phyloP scores from a whole-genome alignment of 495 filamentous ascomycete genomes.

The Mytilinidion resinicola region DNA sequence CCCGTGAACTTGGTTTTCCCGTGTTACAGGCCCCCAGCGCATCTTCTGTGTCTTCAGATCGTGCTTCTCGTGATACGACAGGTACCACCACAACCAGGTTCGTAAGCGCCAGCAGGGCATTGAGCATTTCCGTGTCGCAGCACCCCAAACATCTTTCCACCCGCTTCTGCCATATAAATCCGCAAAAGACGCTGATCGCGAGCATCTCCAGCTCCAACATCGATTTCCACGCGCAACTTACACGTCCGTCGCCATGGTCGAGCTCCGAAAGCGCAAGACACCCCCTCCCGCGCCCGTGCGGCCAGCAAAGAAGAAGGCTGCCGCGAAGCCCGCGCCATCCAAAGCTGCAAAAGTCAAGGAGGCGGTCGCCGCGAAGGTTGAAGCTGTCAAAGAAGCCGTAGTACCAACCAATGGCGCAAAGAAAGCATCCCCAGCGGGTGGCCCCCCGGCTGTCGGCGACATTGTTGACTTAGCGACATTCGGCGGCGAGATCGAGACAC shows the following conservation, averaged over 20 bases:
- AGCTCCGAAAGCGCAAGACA: slow-evolving; percentile 39
- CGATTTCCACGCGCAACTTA: neutral
- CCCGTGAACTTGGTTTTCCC: too few species aligned
- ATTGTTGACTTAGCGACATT: slow-evolving; percentile 63
- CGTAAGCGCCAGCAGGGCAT: slow-evolving; percentile 4
- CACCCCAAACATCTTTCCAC: neutral
- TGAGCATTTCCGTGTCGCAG: neutral
- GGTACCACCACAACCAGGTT: slow-evolving; percentile 2
- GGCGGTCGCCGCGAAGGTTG: slow-evolving; percentile 12
- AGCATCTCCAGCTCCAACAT: neutral
- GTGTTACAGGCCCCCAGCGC: too few species aligned
- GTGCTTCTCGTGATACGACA: slow-evolving; percentile 4
- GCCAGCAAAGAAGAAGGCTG: slow-evolving; percentile 32
- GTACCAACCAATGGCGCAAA: slow-evolving; percentile 29
- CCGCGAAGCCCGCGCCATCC: slow-evolving; percentile 19
- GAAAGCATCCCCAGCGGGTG: slow-evolving; percentile 26
- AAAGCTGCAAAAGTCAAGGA: slow-evolving; percentile 23
- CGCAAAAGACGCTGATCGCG: neutral
- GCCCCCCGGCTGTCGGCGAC: slow-evolving; percentile 42
- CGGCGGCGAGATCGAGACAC: slow-evolving; percentile 75
- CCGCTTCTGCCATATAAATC: neutral
- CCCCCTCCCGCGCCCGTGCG: slow-evolving; percentile 32
- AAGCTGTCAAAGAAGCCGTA: slow-evolving; percentile 4
- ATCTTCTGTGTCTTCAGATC: neutral
- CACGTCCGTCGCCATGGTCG: slow-evolving; percentile 28